phyloP scores from a whole-genome alignment of 2,329 filamentous ascomycete species.

The Ceratocystis variospora region DNA sequence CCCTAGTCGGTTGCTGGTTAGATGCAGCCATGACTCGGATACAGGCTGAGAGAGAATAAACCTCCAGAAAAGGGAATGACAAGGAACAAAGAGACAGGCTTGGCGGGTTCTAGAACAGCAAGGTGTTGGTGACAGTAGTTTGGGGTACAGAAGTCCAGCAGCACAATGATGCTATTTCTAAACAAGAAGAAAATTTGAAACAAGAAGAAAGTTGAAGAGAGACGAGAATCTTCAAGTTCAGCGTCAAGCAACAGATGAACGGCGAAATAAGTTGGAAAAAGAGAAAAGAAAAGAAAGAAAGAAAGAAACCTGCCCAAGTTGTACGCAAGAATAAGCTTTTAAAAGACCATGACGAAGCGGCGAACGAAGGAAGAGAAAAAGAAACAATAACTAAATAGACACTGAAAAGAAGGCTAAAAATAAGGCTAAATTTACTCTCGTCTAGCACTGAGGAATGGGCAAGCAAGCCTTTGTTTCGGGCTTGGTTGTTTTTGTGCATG shows the following conservation, averaged over 20 bases:
- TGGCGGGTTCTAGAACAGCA: not conserved
- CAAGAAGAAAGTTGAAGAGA: not conserved
- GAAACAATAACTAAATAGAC: not conserved
- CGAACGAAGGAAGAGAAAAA: not conserved
- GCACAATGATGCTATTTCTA: too few species aligned
- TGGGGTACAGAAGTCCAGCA: too few species aligned
- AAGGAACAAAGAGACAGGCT: not conserved
- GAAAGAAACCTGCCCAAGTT: too few species aligned
- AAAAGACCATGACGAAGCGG: not conserved
- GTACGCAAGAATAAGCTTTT: too few species aligned
- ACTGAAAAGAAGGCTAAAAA: not conserved
- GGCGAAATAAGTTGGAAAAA: not conserved
- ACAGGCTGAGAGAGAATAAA: not conserved
- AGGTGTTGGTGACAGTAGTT: too few species aligned
- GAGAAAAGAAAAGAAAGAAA: not conserved
- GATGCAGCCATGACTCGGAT: constrained; percentile 20
- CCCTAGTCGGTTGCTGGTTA: constrained; percentile 31
- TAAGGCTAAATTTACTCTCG: not conserved
- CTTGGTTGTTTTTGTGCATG: not conserved
- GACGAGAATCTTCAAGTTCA: too few species aligned
- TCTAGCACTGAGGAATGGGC: not conserved
- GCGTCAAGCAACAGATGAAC: not conserved
- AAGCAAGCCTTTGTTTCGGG: not conserved
- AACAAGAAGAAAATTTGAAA: not conserved
- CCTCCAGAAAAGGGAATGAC: not conserved